Evolutionary conservation across 176 grass and related monocot genomes (phyloP).

Genomic region (Calamus simplicifolius): DNA sequence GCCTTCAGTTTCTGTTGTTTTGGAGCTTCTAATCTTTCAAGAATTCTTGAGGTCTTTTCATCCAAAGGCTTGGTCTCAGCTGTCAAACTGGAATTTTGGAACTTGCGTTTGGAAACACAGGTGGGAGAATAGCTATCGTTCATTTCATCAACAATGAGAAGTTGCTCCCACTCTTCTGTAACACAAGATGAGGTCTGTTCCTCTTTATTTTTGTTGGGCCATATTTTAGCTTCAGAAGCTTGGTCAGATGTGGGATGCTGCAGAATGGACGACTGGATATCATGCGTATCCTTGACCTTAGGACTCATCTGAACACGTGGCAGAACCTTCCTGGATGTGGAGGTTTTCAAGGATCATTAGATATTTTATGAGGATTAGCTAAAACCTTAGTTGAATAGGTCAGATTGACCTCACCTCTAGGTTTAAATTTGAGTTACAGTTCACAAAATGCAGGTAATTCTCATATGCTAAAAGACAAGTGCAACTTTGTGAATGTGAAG

Average conservation of each 20-base stretch:
- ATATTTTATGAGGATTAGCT: too few species aligned
- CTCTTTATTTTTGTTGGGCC: constrained; percentile 26
- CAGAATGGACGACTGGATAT: constrained; percentile 28
- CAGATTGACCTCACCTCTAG: too few species aligned
- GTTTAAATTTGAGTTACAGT: too few species aligned
- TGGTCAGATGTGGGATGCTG: constrained; percentile 23
- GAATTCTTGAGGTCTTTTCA: constrained; percentile 73
- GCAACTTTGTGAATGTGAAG: too few species aligned
- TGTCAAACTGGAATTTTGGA: constrained; percentile 14
- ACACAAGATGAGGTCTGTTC: constrained; percentile 28
- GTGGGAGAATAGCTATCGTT: constrained; percentile 19
- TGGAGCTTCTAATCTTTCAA: constrained; percentile 77
- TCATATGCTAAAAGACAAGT: too few species aligned
- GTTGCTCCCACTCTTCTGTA: constrained; percentile 68
- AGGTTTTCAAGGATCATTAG: too few species aligned
- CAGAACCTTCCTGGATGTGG: too few species aligned
- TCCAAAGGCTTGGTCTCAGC: constrained; percentile 46
- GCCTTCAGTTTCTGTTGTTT: constrained; percentile 51
- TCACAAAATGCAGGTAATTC: too few species aligned
- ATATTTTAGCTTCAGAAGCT: constrained; percentile 20
- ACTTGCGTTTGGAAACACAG: constrained; percentile 23
- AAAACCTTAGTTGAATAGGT: too few species aligned
- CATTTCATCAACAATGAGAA: constrained; percentile 60
- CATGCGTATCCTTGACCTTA: constrained; percentile 2
- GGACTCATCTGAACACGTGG: constrained; percentile 1